phyloP scores from a whole-genome alignment of 495 filamentous ascomycete genomes.

The Xylaria scruposa region DNA sequence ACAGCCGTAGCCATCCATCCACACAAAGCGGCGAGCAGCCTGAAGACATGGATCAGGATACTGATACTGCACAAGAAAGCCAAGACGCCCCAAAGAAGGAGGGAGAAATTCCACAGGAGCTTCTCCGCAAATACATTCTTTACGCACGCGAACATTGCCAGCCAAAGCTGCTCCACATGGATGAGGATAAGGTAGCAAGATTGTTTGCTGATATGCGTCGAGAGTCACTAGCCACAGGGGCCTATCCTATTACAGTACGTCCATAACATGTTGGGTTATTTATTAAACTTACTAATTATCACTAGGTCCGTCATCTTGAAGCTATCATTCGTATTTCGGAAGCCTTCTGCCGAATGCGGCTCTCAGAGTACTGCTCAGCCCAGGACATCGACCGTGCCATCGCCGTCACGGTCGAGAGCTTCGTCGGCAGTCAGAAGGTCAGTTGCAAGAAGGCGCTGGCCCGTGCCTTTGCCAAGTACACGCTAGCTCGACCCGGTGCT shows the following conservation, averaged over 20 bases:
- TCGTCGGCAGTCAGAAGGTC: constrained; percentile 96
- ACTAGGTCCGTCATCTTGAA: constrained; percentile 92
- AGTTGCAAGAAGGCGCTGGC: constrained; percentile 97
- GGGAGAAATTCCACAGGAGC: constrained; percentile 86
- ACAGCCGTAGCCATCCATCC: constrained; percentile 87
- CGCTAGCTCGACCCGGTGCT: constrained; percentile 54
- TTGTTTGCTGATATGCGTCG: constrained; percentile 96
- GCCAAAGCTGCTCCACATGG: constrained; percentile 96
- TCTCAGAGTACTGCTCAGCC: constrained; percentile 88
- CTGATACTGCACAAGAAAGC: constrained; percentile 51
- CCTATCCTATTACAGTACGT: constrained; percentile 96
- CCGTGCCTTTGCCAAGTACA: constrained; percentile 96
- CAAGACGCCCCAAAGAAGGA: constrained; percentile 65
- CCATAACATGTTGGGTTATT: background rate
- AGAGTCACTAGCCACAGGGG: constrained; percentile 89
- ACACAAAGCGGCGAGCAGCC: constrained; percentile 61
- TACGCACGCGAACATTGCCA: constrained; percentile 90
- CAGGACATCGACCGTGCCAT: constrained; percentile 97
- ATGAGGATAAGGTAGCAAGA: constrained; percentile 94
- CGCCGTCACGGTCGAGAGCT: constrained; percentile 93
- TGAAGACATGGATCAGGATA: constrained; percentile 65
- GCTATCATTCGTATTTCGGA: constrained; percentile 95
- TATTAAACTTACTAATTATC: constrained; percentile 31
- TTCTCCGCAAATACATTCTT: constrained; percentile 95
- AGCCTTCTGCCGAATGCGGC: constrained; percentile 92